Conservation (phyloP, 176 grass and related monocot genomes). For the Calamus simplicifolius region DNA sequence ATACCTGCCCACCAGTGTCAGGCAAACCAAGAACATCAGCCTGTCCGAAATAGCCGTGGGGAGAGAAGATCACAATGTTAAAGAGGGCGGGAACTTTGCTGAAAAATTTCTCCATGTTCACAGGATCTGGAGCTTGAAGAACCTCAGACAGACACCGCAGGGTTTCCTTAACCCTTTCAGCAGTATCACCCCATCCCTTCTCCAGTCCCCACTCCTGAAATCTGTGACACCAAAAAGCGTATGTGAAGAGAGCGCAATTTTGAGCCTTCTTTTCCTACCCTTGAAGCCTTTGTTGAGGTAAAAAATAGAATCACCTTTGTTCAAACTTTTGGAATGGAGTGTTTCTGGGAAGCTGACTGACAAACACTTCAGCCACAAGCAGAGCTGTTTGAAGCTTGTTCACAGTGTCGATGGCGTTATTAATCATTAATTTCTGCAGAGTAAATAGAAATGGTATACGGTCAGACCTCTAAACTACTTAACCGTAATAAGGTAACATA, state of each 20-base stretch:
- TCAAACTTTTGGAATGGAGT: constrained; percentile 81
- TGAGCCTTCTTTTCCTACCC: too few species aligned
- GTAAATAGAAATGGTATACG: too few species aligned
- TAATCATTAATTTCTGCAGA: constrained; percentile 91
- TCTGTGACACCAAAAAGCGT: constrained; percentile 19
- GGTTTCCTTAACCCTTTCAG: constrained; percentile 70
- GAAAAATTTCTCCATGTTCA: constrained; percentile 87
- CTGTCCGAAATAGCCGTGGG: constrained; percentile 96
- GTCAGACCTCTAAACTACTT: neutral
- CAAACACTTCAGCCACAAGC: constrained; percentile 71
- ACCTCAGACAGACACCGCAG: constrained; percentile 84
- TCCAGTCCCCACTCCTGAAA: constrained; percentile 96
- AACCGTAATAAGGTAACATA: too few species aligned
- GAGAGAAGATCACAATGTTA: constrained; percentile 76
- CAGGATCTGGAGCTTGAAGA: constrained; percentile 88
- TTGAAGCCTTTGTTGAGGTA: neutral
- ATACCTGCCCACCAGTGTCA: constrained; percentile 90
- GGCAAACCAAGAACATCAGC: constrained; percentile 95
- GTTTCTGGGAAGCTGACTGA: constrained; percentile 56
- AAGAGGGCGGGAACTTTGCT: constrained; percentile 67
- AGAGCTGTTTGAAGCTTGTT: constrained; percentile 86
- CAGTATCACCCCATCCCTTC: constrained; percentile 96
- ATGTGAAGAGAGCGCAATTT: neutral
- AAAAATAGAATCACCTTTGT: constrained; percentile 39
- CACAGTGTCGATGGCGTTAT: constrained; percentile 53